Conservation (phyloP, 352 stramenopile genomes). For the Pythium guiyangense region DNA sequence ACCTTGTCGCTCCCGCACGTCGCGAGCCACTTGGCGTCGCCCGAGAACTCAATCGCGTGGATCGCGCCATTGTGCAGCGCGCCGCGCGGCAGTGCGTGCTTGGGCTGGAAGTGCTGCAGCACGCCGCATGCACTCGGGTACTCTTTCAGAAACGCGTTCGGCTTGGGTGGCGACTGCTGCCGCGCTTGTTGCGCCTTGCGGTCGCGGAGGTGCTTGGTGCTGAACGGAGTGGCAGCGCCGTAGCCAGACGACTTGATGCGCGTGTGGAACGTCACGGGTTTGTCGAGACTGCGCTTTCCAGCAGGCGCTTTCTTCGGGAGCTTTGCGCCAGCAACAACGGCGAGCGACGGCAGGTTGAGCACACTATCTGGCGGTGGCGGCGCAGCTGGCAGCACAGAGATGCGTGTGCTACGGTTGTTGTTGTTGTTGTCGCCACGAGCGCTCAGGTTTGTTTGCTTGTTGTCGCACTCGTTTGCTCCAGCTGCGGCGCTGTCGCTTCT, state of each 20-base stretch:
- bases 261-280: constrained; percentile 78
- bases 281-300: constrained; percentile 33
- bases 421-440: neutral
- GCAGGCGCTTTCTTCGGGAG: constrained; percentile 7
- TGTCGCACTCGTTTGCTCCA: neutral
- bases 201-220: constrained; percentile 23
- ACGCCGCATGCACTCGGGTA: constrained; percentile 62
- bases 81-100: constrained; percentile 45
- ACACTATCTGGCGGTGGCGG: constrained; percentile 49
- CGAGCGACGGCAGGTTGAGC: constrained; percentile 45
- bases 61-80: constrained; percentile 68
- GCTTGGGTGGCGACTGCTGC: constrained; percentile 10
- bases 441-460: neutral
- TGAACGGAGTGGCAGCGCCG: constrained; percentile 27
- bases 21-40: constrained; percentile 68
- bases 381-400: constrained; percentile 46
- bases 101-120: constrained; percentile 51
- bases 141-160: constrained; percentile 51
- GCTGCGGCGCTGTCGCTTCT: too few relatives aligned
- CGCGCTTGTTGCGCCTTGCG: constrained; percentile 13
- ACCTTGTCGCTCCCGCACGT: constrained; percentile 61
- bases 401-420: constrained; percentile 1
- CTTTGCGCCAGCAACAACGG: constrained; percentile 13
- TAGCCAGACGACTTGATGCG: constrained; percentile 84
- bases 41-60: constrained; percentile 70